These are phyloP conservation scores for Coemansia sp. DNA, from an alignment of 192 early-diverging fungal genomes.

Conservation along the genomic window DNA sequence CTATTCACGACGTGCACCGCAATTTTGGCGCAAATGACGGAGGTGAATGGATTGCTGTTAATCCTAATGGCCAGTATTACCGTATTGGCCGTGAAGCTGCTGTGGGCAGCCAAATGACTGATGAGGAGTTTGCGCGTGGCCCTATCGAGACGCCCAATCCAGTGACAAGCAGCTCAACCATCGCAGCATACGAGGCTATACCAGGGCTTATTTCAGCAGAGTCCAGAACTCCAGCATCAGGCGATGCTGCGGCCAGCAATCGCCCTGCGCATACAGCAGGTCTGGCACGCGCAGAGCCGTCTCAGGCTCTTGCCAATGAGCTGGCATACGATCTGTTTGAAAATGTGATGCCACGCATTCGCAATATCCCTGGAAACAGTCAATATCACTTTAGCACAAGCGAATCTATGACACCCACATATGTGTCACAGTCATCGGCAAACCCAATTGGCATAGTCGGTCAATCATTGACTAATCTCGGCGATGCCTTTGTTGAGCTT, in stretches of 20 bases:
- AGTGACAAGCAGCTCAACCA: slow-evolving; percentile 10
- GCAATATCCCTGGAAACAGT: slow-evolving; percentile 25
- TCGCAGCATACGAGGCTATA: slow-evolving; percentile 18
- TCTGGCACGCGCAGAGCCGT: slow-evolving; percentile 11
- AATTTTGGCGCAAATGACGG: slow-evolving; percentile 40
- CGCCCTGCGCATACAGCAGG: background rate
- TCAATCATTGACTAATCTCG: slow-evolving; percentile 21
- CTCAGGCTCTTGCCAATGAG: slow-evolving; percentile 40
- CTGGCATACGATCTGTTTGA: slow-evolving; percentile 31
- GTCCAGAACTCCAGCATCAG: background rate
- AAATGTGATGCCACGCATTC: slow-evolving; percentile 27
- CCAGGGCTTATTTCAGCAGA: slow-evolving; percentile 18
- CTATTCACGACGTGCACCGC: slow-evolving; percentile 9
- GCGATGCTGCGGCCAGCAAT: background rate
- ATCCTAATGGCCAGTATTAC: background rate
- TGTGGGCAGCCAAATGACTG: slow-evolving; percentile 16
- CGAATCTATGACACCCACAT: slow-evolving; percentile 12
- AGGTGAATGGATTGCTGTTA: slow-evolving; percentile 28
- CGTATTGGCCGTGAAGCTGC: slow-evolving; percentile 17
- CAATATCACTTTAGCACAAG: slow-evolving; percentile 17
- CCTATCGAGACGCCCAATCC: slow-evolving; percentile 4
- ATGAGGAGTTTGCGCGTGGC: slow-evolving; percentile 22
- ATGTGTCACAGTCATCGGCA: slow-evolving; percentile 15
- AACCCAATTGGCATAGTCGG: slow-evolving; percentile 21
- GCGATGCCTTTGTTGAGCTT: slow-evolving; percentile 43